Base-by-base conservation (phyloP, 2,329 filamentous ascomycete species). In the Venturia aucupariae region DNA sequence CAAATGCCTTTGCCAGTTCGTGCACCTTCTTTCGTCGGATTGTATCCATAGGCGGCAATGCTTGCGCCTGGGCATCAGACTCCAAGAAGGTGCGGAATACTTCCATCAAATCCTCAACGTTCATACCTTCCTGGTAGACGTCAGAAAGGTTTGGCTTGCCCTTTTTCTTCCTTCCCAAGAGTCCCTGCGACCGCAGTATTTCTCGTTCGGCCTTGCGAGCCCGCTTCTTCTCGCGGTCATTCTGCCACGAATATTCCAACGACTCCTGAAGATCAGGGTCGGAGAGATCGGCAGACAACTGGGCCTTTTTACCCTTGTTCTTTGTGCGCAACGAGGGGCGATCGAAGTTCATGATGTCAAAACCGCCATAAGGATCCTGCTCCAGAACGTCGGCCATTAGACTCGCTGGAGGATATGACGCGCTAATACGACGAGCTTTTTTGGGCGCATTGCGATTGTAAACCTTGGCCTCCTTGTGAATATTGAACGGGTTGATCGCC, bases 261-360 rank as follows among this genome's bases (percentile, higher is more conserved):
- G 81, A 78, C 44, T 80, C 77, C 68, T 88, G 84, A 0, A 90
- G 73, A 63, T 92, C 89, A 0, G 84, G 84, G 69, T 92, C 89
- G 0, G 83, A 84, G 10, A 88, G 73, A 27, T 84, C 78, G 64
- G 86, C 78, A 17, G 51, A 30, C 24, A 60, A 1, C 13, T 57
- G 30, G 5, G 79, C 73, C 4, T 77, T 70, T 27, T 74, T 75
- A 69, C 75, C 75, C 61, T 72, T 72, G 61, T 73, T 75, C 67
- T 76, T 79, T 67, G 82, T 85, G 64, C 81, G 83, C 6, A 92
- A 74, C 63, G 86, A 90, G 1, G 87, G 86, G 32, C 86, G 82
- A 19, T 89, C 83, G 76, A 89, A 90, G 70, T 96, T 90, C 87
- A 94, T 93, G 55, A 95, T 79, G 71, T 96, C 91, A 67, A 96